phyloP scores from a whole-genome alignment of 768 basidiomycete species.

The Mycena maculata region DNA sequence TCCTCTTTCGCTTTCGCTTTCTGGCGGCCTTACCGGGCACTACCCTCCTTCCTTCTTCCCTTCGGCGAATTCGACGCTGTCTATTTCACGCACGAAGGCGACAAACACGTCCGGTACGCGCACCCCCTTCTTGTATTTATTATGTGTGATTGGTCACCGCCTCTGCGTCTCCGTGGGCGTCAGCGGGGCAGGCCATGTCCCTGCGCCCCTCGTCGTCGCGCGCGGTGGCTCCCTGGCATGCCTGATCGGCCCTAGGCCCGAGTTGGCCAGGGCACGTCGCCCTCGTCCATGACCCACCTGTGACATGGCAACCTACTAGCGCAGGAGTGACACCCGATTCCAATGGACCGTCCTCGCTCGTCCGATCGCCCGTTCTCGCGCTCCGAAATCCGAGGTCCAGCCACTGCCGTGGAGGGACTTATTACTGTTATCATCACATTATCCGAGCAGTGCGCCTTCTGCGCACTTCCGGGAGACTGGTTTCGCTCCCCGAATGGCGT shows the following conservation, averaged over 20 bases:
- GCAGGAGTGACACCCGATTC: neutral
- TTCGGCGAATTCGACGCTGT: conserved; percentile 17
- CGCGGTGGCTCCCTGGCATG: neutral
- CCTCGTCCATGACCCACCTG: neutral
- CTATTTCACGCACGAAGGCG: conserved; percentile 15
- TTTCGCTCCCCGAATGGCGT: neutral
- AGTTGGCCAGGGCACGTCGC: neutral
- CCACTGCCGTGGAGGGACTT: neutral
- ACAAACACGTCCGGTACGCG: conserved; percentile 17
- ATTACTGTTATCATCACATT: conserved; percentile 22
- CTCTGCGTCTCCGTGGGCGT: neutral
- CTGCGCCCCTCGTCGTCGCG: neutral
- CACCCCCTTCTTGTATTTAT: conserved; percentile 12
- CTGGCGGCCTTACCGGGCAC: neutral
- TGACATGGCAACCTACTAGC: neutral
- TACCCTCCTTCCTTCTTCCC: neutral
- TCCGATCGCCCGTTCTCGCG: conserved; percentile 5
- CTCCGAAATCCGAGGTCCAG: conserved; percentile 22
- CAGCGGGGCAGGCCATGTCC: neutral
- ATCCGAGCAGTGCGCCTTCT: conserved; percentile 9
- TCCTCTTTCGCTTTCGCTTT: too few species aligned
- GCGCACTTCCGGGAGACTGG: conserved; percentile 17
- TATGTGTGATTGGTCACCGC: conserved; percentile 28
- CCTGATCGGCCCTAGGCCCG: neutral
- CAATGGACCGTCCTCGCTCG: neutral